Base-by-base conservation (phyloP, 805 yeast species). In the Jamesozyma jinghongensis region DNA sequence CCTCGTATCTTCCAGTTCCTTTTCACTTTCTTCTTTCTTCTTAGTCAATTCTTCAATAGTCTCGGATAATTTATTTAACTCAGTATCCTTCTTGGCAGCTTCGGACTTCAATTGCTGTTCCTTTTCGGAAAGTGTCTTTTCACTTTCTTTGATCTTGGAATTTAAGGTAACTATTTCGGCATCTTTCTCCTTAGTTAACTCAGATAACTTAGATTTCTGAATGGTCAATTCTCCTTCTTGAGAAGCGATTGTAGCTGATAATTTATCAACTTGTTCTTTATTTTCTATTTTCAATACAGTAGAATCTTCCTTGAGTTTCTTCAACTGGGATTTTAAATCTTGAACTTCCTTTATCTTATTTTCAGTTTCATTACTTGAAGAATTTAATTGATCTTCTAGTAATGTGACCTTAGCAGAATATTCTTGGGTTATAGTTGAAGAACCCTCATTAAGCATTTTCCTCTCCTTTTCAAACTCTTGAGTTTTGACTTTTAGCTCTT, bases 381-480 rank as follows among this genome's bases (percentile, higher is more conserved):
- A 41, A 1, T 13, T 20, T 11, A 45, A 19, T 3, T 57, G 51
- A 5, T 57, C 66, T 44, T 76, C 81, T 13, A 76, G 50, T 7
- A 45, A 49, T 13, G 63, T 59, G 7, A 74, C 66, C 48, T 68
- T 71, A 25, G 67, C 70, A 10, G 70, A 62, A 46, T 73, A 74
- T 41, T 73, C 75, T 46, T 70, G 65, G 0, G 73, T 62, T 0
- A 70, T 61, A 0, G 74, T 63, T 41, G 72, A 76, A 0, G 81
- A 74, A 37, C 62, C 70, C 40, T 72, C 71, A 40, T 67, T 67
- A 11, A 73, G 52, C 49, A 70, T 56, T 11, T 57, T 61, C 40
- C 81, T 60, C 49, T 75, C 81, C 27, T 63, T 64, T 36, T 75
- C 81, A 44, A 75, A 67, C 33, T 71, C 78, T 32, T 56, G 44